Evolutionary conservation across 345 rosid species (phyloP).

Genomic region (Rhizophora apiculata): DNA sequence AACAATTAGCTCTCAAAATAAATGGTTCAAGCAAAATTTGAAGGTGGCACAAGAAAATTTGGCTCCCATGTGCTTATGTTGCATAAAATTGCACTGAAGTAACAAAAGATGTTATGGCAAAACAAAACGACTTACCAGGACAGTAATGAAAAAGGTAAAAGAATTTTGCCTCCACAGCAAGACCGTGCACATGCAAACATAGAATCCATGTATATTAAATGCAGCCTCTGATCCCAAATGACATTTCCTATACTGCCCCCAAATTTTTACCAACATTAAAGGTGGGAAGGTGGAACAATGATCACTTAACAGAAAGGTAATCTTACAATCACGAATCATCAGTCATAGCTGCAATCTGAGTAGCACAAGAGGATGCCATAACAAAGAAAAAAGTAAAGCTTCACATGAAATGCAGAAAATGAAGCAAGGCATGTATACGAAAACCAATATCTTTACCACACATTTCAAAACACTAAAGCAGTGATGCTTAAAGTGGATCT

Average conservation of each 20-base stretch:
- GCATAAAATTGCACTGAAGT: not conserved
- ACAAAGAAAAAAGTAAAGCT: not conserved
- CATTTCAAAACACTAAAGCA: no score
- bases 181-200: not conserved
- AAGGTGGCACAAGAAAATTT: not conserved
- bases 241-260: not conserved
- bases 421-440: not conserved
- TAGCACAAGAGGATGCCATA: not conserved
- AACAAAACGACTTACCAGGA: not conserved
- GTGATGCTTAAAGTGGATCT: no score
- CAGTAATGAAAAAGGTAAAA: not conserved
- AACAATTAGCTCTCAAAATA: not conserved
- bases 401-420: not conserved
- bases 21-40: not conserved
- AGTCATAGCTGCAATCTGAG: no score
- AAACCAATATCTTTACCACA: no score
- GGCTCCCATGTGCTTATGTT: not conserved
- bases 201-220: not conserved
- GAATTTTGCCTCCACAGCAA: not conserved
- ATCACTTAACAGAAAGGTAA: not conserved
- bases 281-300: not conserved
- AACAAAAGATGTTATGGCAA: not conserved
- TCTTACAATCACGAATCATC: not conserved
- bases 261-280: not conserved
- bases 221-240: not conserved